Evolutionary conservation across 345 rosid genomes (phyloP).

Genomic region (Arabis hirsuta): DNA sequence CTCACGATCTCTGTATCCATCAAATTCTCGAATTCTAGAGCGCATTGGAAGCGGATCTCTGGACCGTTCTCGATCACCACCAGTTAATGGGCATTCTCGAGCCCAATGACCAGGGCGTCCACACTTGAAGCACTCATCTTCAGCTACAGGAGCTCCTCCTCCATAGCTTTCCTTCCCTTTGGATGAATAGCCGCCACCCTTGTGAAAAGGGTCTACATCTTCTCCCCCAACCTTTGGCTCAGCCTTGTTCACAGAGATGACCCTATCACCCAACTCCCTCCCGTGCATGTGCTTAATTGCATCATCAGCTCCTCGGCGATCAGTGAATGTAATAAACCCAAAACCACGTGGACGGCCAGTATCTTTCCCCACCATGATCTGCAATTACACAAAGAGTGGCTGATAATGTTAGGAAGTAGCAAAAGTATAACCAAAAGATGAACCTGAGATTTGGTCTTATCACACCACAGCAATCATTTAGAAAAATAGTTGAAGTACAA

Average conservation of each 20-base stretch:
- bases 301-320: conserved; percentile 87
- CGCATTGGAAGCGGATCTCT: conserved; percentile 59
- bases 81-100: conserved; percentile 85
- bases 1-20: conserved; percentile 53
- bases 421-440: background rate
- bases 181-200: conserved; percentile 70
- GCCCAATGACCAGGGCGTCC: conserved; percentile 95
- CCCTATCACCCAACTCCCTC: conserved; percentile 72
- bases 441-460: background rate
- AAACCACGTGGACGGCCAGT: conserved; percentile 92
- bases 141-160: conserved; percentile 47
- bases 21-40: conserved; percentile 66
- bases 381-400: conserved; percentile 40
- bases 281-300: conserved; percentile 93
- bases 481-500: too few species aligned
- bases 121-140: conserved; percentile 87
- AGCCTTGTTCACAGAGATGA: conserved; percentile 89
- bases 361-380: conserved; percentile 89
- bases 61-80: conserved; percentile 60
- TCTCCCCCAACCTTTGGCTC: conserved; percentile 75
- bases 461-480: background rate
- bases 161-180: conserved; percentile 66
- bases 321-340: conserved; percentile 84
- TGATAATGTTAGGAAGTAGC: conserved; percentile 34
- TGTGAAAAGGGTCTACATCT: conserved; percentile 57